A percentile compares a stretch with the other conserved stretches of the same genome.
Conservation (phyloP, 2,329 filamentous ascomycete genomes). For the Alternaria sp. region DNA sequence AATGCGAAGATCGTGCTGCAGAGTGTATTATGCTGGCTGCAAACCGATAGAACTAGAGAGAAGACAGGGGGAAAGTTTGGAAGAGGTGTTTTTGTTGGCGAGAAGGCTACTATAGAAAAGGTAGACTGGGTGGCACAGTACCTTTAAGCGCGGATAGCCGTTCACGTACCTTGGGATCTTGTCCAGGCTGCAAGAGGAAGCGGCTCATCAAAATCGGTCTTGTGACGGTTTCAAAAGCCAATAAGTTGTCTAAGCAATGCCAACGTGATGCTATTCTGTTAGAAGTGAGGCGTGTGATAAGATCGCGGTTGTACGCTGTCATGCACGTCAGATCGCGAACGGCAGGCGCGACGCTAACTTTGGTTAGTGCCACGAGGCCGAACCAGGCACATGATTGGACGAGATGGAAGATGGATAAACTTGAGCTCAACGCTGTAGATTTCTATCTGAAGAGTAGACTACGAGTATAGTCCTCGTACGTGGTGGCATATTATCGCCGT, state of each 20-base stretch:
- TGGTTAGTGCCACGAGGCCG: slow-evolving; percentile 24
- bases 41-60: not conserved
- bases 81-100: not conserved
- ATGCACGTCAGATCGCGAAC: slow-evolving; percentile 14
- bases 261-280: slow-evolving; percentile 12
- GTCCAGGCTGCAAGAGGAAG: not conserved
- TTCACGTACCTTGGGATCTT: slow-evolving; percentile 5
- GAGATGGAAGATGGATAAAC: not conserved
- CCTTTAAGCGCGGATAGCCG: not conserved
- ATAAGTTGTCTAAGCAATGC: not conserved
- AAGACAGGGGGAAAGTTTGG: not conserved
- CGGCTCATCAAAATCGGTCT: not conserved
- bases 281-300: slow-evolving; percentile 31
- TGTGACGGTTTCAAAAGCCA: not conserved
- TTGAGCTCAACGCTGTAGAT: slow-evolving; percentile 5
- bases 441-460: slow-evolving; percentile 7
- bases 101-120: not conserved
- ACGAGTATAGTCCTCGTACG: slow-evolving; percentile 6
- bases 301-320: slow-evolving; percentile 19
- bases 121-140: not conserved
- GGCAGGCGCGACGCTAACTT: slow-evolving; percentile 17
- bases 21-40: not conserved
- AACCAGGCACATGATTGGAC: slow-evolving; percentile 25
- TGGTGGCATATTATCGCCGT: slow-evolving; percentile 14
- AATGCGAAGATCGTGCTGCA: not conserved